Evolutionary conservation across 2,329 filamentous ascomycete genomes (phyloP).

Genomic region (Fusarium denticulatum): DNA sequence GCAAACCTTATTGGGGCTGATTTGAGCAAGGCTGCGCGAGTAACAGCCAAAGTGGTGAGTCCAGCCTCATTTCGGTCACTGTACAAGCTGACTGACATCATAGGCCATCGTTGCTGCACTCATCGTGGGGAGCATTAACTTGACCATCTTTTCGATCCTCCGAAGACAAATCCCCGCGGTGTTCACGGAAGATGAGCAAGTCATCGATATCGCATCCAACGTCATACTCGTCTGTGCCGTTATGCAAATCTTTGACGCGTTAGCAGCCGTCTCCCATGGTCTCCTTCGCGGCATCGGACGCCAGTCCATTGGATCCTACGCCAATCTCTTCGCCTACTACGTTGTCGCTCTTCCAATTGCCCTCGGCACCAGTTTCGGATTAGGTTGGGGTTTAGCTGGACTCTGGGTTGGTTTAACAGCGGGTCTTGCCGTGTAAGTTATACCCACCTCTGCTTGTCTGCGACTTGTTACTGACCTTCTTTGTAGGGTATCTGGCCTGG

Average conservation of each 20-base stretch:
- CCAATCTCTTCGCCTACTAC: constrained; percentile 89
- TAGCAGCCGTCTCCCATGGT: constrained; percentile 82
- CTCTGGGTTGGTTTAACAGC: constrained; percentile 83
- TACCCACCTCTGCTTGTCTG: fast-evolving
- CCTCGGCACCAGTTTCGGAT: constrained; percentile 77
- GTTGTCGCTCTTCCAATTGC: constrained; percentile 82
- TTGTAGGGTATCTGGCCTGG: constrained; percentile 20
- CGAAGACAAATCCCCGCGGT: constrained; percentile 76
- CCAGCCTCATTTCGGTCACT: fast-evolving
- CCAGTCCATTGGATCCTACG: constrained; percentile 87
- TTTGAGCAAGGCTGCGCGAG: constrained; percentile 79
- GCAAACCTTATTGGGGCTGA: constrained; percentile 90
- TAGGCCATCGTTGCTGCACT: constrained; percentile 68
- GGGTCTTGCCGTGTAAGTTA: constrained; percentile 69
- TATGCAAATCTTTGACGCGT: constrained; percentile 88
- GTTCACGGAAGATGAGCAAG: constrained; percentile 75
- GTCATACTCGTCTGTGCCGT: constrained; percentile 81
- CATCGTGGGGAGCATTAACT: constrained; percentile 78
- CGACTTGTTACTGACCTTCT: fast-evolving
- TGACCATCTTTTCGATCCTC: constrained; percentile 72
- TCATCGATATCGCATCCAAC: constrained; percentile 70
- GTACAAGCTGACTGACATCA: fast-evolving
- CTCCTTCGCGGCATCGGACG: constrained; percentile 84
- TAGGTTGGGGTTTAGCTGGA: constrained; percentile 79
- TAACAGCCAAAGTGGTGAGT: constrained; percentile 75